Base-by-base conservation (phyloP, 192 early-diverging fungal species). In the Mortierella claussenii region DNA sequence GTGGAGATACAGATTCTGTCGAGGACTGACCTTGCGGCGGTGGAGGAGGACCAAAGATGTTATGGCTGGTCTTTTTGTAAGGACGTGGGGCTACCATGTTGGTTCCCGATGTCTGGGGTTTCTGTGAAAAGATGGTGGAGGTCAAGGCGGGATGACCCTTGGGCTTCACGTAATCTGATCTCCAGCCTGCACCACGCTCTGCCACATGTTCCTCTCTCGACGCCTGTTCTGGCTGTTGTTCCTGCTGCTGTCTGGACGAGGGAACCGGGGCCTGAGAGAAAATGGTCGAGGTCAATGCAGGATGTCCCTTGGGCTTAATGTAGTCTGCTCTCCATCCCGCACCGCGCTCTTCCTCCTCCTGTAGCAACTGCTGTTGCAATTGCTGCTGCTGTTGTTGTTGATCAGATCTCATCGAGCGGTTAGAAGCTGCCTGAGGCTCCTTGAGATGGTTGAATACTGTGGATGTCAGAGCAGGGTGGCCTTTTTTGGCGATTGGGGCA, bases 271-370 rank as follows among this genome's bases (percentile, higher is more conserved):
- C 24, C 17, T 68, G 42, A 18, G 54, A 58, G 43, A 71, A 71
- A 33, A 71, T 63, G 36, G 43, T 57, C 2, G 73, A 76, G 2
- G 73, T 76, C 52, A 76, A 45, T 3, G 73, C 73, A 1, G 73
- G 73, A 52, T 76, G 73, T n/a, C 73, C 73, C 47, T 76, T 76
- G 52, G 64, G 73, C 18, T 66, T 66, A 6, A 67, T 59, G 67
- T 67, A 76, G 18, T 76, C 73, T 0, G 58, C 21, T 40, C 73
- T 52, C 64, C 73, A 67, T 32, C 73, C 73, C 33, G 73, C 73
- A 9, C 49, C 58, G 27, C 58, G 73, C 23, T 76, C 71, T 34
- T 65, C 58, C 15, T 60, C 49, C 21, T 32, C 27, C 4, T 63
- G 26, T 20, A 51, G 53, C 24, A 53, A 37, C 28, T 23, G 24